Evolutionary conservation across 1,284 basidiomycete species (phyloP).

Genomic region (Microbotryomycetes sp.): DNA sequence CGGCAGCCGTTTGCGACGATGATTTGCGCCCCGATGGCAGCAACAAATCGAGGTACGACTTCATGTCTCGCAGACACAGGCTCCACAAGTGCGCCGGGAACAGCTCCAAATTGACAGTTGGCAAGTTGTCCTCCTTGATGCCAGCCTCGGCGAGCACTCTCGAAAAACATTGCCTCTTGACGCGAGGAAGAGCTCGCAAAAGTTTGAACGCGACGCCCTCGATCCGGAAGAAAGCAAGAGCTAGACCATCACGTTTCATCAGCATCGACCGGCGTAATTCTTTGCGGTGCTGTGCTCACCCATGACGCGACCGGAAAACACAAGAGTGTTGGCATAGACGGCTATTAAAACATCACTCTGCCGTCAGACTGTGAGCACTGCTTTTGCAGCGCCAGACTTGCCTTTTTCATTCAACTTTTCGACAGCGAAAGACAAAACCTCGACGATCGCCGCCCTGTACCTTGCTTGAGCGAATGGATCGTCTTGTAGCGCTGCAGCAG

Average conservation of each 20-base stretch:
- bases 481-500: slow-evolving; percentile 38
- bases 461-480: slow-evolving; percentile 35
- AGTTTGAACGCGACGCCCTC: slow-evolving; percentile 48
- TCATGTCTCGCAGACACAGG: slow-evolving; percentile 22
- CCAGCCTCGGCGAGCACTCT: slow-evolving; percentile 37
- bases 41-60: slow-evolving; percentile 19
- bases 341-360: slow-evolving; percentile 11
- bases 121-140: slow-evolving; percentile 10
- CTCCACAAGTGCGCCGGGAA: slow-evolving; percentile 22
- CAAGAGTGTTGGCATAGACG: slow-evolving; percentile 49
- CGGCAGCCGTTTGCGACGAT: neutral
- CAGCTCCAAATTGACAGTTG: slow-evolving; percentile 10
- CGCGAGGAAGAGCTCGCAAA: slow-evolving; percentile 44
- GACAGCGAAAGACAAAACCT: slow-evolving; percentile 46
- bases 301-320: slow-evolving; percentile 47
- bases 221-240: slow-evolving; percentile 49
- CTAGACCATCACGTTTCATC: slow-evolving; percentile 22
- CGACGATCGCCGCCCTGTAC: slow-evolving; percentile 43
- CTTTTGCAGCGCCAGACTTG: neutral
- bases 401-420: slow-evolving; percentile 49
- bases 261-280: neutral
- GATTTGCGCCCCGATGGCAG: neutral
- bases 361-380: neutral
- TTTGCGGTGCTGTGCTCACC: too few species aligned
- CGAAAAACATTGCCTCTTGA: slow-evolving; percentile 43